phyloP scores from a whole-genome alignment of 1,284 basidiomycete genomes.

The Boletus smithii region DNA sequence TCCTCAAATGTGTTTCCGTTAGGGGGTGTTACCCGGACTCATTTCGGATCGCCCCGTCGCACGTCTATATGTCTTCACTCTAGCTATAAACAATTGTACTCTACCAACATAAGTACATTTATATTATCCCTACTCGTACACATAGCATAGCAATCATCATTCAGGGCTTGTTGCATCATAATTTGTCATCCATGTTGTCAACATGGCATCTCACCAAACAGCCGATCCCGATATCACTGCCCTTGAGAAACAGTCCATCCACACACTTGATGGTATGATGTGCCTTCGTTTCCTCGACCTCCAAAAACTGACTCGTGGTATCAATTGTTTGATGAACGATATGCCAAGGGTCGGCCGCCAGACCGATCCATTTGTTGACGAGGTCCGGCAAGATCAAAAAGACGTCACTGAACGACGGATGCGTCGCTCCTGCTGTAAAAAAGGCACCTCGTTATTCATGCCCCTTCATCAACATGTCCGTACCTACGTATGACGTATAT shows the following conservation, averaged over 20 bases:
- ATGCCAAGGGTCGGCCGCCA: constrained; percentile 18
- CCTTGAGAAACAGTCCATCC: constrained; percentile 1
- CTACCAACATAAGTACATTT: constrained; percentile 9
- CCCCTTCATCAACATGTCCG: not conserved
- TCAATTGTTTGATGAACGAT: constrained; percentile 17
- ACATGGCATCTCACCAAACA: constrained; percentile 9
- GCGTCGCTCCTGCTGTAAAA: constrained; percentile 54
- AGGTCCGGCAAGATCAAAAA: constrained; percentile 64
- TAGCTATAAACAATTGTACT: constrained; percentile 16
- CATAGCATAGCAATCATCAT: not conserved
- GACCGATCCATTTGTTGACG: constrained; percentile 31
- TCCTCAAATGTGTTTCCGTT: not conserved
- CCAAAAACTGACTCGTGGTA: constrained; percentile 13
- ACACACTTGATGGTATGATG: constrained; percentile 5
- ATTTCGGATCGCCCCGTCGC: not conserved
- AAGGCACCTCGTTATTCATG: not conserved
- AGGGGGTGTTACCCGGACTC: not conserved
- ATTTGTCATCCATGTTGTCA: not conserved
- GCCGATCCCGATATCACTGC: not conserved
- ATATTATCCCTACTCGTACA: no score
- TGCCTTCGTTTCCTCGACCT: not conserved
- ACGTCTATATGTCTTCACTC: not conserved
- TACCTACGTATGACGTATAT: constrained; percentile 25
- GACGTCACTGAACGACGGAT: constrained; percentile 62
- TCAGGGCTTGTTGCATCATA: not conserved